phyloP scores from a whole-genome alignment of 805 yeast genomes.

The Diddensiella transvaalensis region DNA sequence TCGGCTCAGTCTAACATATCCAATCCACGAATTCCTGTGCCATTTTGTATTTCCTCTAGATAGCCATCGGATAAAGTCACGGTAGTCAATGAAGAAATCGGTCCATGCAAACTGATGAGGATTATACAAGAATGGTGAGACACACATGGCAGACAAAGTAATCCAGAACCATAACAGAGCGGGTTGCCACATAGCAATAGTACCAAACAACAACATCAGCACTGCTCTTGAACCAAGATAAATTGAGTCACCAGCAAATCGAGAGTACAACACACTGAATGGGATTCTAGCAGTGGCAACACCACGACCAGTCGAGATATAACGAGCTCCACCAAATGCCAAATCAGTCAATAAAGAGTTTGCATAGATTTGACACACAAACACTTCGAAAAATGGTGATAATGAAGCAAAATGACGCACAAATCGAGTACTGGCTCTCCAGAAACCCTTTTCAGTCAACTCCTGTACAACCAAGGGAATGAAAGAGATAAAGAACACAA shows the following conservation, averaged over 20 bases:
- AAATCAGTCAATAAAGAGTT: slow-evolving; percentile 70
- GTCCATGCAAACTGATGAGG: slow-evolving; percentile 98
- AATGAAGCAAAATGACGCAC: slow-evolving; percentile 73
- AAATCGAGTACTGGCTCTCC: slow-evolving; percentile 69
- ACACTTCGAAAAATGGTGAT: slow-evolving; percentile 91
- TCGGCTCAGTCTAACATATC: slow-evolving; percentile 68
- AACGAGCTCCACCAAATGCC: slow-evolving; percentile 86
- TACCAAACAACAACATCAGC: slow-evolving; percentile 69
- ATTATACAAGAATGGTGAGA: slow-evolving; percentile 92
- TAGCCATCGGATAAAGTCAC: slow-evolving; percentile 87
- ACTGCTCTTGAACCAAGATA: slow-evolving; percentile 72
- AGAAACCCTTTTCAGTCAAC: slow-evolving; percentile 75
- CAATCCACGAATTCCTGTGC: slow-evolving; percentile 76
- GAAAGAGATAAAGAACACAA: slow-evolving; percentile 89
- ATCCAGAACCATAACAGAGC: slow-evolving; percentile 98
- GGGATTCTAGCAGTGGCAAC: slow-evolving; percentile 81
- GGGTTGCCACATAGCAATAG: slow-evolving; percentile 87
- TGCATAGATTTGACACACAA: slow-evolving; percentile 91
- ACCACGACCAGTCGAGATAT: slow-evolving; percentile 91
- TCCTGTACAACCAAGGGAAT: slow-evolving; percentile 87
- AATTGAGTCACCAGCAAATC: slow-evolving; percentile 72
- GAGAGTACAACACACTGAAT: slow-evolving; percentile 67
- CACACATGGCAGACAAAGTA: slow-evolving; percentile 77
- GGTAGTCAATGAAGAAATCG: slow-evolving; percentile 93
- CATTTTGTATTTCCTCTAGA: slow-evolving; percentile 70